A percentile compares a stretch with the other conserved stretches of the same genome.
Evolutionary conservation across 2,329 filamentous ascomycete species (phyloP).

Genomic region (Aspergillus sp.): DNA sequence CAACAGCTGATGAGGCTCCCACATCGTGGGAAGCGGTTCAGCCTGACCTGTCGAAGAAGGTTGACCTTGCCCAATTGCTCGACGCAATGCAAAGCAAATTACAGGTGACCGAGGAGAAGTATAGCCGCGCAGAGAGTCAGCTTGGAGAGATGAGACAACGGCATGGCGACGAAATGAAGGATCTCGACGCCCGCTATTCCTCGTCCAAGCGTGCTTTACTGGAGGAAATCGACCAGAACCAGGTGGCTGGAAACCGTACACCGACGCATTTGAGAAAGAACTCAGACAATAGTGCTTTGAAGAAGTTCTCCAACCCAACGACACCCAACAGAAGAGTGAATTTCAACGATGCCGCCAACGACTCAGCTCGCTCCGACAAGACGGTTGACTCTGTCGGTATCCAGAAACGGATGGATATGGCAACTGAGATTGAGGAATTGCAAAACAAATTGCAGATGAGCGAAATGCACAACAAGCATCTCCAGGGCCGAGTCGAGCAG

Average conservation of each 20-base stretch:
- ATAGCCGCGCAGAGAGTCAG: slow-evolving; percentile 73
- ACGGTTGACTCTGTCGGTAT: slow-evolving; percentile 76
- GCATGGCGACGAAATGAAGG: slow-evolving; percentile 62
- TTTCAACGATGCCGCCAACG: slow-evolving; percentile 55
- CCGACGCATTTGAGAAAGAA: slow-evolving; percentile 61
- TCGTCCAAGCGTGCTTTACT: slow-evolving; percentile 65
- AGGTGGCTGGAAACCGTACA: slow-evolving; percentile 60
- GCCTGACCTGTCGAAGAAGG: slow-evolving; percentile 56
- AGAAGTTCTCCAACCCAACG: slow-evolving; percentile 63
- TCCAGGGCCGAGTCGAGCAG: slow-evolving; percentile 77
- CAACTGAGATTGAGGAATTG: slow-evolving; percentile 80
- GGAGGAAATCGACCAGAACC: slow-evolving; percentile 81
- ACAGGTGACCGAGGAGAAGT: slow-evolving; percentile 71
- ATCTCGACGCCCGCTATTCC: slow-evolving; percentile 53
- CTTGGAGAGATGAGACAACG: slow-evolving; percentile 67
- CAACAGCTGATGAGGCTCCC: slow-evolving; percentile 57
- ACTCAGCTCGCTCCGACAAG: slow-evolving; percentile 75
- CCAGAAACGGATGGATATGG: slow-evolving; percentile 84
- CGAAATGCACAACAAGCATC: slow-evolving; percentile 89
- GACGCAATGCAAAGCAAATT: slow-evolving; percentile 85
- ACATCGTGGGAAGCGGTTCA: slow-evolving; percentile 61
- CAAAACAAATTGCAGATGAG: slow-evolving; percentile 90
- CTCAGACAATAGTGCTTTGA: slow-evolving; percentile 45
- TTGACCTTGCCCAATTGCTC: slow-evolving; percentile 76
- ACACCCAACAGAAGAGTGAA: slow-evolving; percentile 69